Conservation (phyloP, 768 basidiomycete genomes). For the Boletellus emodensis region DNA sequence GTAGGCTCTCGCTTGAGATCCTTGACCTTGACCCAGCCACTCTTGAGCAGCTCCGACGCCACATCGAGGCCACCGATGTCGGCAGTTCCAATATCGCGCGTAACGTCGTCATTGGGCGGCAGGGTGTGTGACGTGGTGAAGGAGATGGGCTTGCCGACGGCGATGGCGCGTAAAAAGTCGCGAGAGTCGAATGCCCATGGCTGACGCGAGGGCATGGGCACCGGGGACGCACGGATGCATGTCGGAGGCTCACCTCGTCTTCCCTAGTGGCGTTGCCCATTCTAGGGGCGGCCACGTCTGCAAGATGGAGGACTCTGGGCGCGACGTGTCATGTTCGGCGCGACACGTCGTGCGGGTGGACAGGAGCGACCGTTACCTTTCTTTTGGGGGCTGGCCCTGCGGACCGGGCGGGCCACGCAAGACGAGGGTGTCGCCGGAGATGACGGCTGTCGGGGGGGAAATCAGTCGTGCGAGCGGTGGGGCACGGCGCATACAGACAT, state of each 20-base stretch:
- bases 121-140: constrained; percentile 82
- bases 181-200: constrained; percentile 91
- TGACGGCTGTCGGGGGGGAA: constrained; percentile 56
- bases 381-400: constrained; percentile 87
- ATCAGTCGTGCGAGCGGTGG: constrained; percentile 13
- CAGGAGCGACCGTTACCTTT: constrained; percentile 51
- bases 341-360: not conserved
- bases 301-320: constrained; percentile 79
- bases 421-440: constrained; percentile 87
- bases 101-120: constrained; percentile 67
- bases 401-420: constrained; percentile 72
- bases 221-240: not conserved
- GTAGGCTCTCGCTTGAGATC: constrained; percentile 81
- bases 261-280: constrained; percentile 79
- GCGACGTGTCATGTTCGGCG: constrained; percentile 11
- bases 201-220: constrained; percentile 35
- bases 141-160: constrained; percentile 87
- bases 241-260: constrained; percentile 64
- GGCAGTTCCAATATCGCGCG: constrained; percentile 76
- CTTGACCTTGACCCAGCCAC: constrained; percentile 93
- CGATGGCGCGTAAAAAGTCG: constrained; percentile 80
- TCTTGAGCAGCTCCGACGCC: constrained; percentile 69
- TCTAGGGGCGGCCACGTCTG: constrained; percentile 80
- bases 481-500: constrained; percentile 37
- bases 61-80: constrained; percentile 73